Conservation (phyloP, 441 rosid species). For the Erysimum pusillum region DNA sequence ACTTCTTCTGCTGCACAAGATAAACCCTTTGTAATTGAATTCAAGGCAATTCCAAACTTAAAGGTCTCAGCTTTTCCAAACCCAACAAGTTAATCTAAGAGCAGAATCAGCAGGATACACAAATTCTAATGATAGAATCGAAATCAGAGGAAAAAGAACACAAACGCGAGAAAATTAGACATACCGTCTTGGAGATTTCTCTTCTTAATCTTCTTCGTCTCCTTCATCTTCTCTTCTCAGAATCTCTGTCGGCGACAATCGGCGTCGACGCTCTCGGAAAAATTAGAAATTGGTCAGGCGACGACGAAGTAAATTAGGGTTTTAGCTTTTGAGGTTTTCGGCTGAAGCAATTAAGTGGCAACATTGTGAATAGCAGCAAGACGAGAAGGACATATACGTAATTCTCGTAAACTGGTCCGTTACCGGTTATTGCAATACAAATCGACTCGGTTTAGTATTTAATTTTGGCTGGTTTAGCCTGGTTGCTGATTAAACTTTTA, state of each 20-base stretch:
- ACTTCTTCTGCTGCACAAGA: slow-evolving; percentile 4
- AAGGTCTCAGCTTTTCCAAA: background rate
- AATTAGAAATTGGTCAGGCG: slow-evolving; percentile 11
- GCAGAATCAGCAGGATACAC: background rate
- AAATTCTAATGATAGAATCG: background rate
- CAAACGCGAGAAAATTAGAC: background rate
- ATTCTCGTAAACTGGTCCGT: background rate
- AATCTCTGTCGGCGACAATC: slow-evolving; percentile 28
- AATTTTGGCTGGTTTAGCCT: background rate
- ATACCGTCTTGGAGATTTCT: slow-evolving; percentile 24
- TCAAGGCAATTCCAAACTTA: background rate
- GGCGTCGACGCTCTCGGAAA: slow-evolving; percentile 38
- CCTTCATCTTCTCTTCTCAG: slow-evolving; percentile 27
- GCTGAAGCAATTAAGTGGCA: slow-evolving; percentile 7
- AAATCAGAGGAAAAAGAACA: background rate
- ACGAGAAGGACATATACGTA: slow-evolving; percentile 7
- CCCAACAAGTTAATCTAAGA: background rate
- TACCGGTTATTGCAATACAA: background rate
- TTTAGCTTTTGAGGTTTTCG: slow-evolving; percentile 35
- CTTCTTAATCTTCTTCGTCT: slow-evolving; percentile 29
- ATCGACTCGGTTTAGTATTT: background rate
- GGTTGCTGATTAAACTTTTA: too few species aligned
- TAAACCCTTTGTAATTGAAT: slow-evolving; percentile 6
- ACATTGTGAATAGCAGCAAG: background rate
- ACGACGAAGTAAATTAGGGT: slow-evolving; percentile 42